These are phyloP conservation scores for Phlegmacium glaucopus DNA, from an alignment of 768 basidiomycete species.

Conservation along the genomic window DNA sequence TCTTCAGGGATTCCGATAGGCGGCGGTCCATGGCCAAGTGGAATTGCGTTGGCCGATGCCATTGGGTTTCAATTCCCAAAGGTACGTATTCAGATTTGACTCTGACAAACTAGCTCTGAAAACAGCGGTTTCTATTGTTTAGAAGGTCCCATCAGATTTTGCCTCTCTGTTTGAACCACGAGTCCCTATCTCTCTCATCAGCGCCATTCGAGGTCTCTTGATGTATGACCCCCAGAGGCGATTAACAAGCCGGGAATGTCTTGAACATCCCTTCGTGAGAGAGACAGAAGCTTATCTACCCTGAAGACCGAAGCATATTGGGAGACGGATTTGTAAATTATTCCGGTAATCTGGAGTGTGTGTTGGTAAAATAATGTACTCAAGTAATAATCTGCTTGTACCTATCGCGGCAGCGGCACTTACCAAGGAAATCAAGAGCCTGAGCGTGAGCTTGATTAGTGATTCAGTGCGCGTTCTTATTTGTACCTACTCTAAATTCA, in stretches of 20 bases:
- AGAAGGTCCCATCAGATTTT: conserved; percentile 47
- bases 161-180: conserved; percentile 66
- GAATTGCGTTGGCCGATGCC: conserved; percentile 76
- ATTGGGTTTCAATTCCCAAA: conserved; percentile 83
- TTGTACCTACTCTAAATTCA: too few species aligned
- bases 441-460: too few species aligned
- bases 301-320: too few species aligned
- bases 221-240: conserved; percentile 83
- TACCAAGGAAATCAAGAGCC: too few species aligned
- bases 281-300: conserved; percentile 44
- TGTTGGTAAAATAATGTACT: not conserved
- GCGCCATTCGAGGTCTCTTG: conserved; percentile 82
- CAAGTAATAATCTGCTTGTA: not conserved
- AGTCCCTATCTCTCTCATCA: conserved; percentile 71
- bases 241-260: conserved; percentile 74
- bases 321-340: not conserved
- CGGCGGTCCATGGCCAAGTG: conserved; percentile 81
- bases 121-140: conserved; percentile 34
- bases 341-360: not conserved
- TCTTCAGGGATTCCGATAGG: conserved; percentile 59
- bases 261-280: conserved; percentile 80
- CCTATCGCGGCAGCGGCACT: not conserved
- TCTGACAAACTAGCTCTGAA: too few species aligned
- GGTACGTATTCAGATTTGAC: conserved; percentile 36
- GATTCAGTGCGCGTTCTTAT: too few species aligned